Evolutionary conservation across 768 basidiomycete species (phyloP).

Genomic region (Mycena olivaceomarginata): DNA sequence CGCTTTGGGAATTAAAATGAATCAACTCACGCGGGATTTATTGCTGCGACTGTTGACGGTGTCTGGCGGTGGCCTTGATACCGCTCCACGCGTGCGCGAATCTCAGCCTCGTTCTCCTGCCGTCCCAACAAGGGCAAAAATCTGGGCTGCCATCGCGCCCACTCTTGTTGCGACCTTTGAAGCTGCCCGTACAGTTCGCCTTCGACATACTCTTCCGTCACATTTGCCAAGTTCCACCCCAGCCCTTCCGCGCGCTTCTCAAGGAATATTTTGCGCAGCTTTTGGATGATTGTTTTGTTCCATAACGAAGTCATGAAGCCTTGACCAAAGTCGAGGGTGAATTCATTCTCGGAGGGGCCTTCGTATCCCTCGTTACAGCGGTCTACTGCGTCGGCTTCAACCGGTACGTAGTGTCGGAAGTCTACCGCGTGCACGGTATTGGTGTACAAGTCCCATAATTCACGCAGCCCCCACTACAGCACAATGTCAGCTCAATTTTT

Average conservation of each 20-base stretch:
- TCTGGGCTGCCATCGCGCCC: conserved; percentile 2
- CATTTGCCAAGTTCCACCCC: conserved; percentile 22
- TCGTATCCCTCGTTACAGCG: background rate
- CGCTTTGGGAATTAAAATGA: too few species aligned
- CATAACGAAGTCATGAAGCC: background rate
- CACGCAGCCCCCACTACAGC: background rate
- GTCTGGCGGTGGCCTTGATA: background rate
- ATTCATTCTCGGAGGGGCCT: background rate
- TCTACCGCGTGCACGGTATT: background rate
- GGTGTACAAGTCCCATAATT: background rate
- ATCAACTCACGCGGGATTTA: background rate
- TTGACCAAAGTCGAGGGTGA: conserved; percentile 4
- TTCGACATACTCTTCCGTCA: conserved; percentile 13
- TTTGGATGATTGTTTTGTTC: background rate
- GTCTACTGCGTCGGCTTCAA: background rate
- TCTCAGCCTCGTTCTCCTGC: background rate
- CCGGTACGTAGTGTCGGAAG: background rate
- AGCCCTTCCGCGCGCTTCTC: background rate
- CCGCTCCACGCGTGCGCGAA: background rate
- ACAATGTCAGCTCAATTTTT: background rate
- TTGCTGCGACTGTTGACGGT: too few species aligned
- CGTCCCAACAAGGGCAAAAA: background rate
- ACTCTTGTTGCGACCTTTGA: conserved; percentile 29
- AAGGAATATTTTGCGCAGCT: background rate
- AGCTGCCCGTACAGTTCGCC: conserved; percentile 15